Evolutionary conservation across 2,329 filamentous ascomycete species (phyloP).

Genomic region (Leptographium lundbergii): DNA sequence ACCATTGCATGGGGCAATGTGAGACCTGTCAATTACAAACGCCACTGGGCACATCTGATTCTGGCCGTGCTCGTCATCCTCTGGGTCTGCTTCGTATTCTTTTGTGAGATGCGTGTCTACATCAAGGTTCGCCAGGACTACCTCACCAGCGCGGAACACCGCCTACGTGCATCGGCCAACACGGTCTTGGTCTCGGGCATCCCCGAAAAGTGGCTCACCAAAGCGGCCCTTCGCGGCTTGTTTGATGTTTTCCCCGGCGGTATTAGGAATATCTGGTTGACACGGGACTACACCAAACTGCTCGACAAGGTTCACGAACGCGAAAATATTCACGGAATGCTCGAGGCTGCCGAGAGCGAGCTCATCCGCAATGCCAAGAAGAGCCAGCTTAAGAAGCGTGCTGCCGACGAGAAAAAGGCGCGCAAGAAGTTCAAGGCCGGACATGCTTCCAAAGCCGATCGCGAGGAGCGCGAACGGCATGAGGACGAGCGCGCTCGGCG

Average conservation of each 20-base stretch:
- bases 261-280: constrained; percentile 93
- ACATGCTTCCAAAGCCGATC: constrained; percentile 38
- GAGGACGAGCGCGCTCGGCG: constrained; percentile 37
- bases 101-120: constrained; percentile 73
- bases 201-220: constrained; percentile 77
- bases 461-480: constrained; percentile 29
- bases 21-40: constrained; percentile 44
- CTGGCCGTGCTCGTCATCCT: constrained; percentile 65
- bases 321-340: constrained; percentile 52
- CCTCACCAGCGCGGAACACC: constrained; percentile 86
- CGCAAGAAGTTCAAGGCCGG: constrained; percentile 40
- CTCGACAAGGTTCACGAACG: constrained; percentile 72
- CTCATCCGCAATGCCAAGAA: constrained; percentile 71
- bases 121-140: constrained; percentile 91
- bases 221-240: constrained; percentile 66
- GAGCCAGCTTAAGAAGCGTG: constrained; percentile 56
- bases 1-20: constrained; percentile 83
- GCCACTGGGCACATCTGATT: constrained; percentile 76
- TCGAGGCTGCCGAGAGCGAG: constrained; percentile 76
- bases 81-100: constrained; percentile 82
- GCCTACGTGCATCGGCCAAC: constrained; percentile 83
- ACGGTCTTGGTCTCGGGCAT: constrained; percentile 90
- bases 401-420: constrained; percentile 50
- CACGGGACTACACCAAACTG: constrained; percentile 73
- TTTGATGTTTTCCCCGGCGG: constrained; percentile 96